Evolutionary conservation across 1,284 basidiomycete species (phyloP).

Genomic region (Ceratobasidium sp.): DNA sequence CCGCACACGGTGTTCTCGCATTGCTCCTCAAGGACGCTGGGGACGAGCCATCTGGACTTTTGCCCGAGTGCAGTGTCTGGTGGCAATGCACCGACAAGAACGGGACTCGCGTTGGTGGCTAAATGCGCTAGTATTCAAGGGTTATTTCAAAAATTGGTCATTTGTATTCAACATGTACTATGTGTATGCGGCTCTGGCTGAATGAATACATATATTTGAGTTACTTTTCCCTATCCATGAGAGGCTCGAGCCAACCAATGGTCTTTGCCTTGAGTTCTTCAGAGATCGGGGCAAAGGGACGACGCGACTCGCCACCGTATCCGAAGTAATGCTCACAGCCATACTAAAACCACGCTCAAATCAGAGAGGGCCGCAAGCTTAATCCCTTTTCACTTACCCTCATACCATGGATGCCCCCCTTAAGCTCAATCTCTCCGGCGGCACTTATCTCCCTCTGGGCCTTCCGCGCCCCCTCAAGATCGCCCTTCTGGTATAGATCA

Average conservation of each 20-base stretch:
- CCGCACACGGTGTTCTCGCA: conserved; percentile 77
- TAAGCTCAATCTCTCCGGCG: conserved; percentile 50
- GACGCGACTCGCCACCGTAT: conserved; percentile 50
- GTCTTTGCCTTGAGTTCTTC: conserved; percentile 46
- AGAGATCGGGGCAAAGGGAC: conserved; percentile 45
- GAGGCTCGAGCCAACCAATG: conserved; percentile 44
- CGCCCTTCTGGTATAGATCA: conserved; percentile 50
- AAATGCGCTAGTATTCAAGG: conserved; percentile 7
- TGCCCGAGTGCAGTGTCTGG: conserved; percentile 52
- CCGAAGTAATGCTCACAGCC: conserved; percentile 50
- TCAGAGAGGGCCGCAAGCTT: neutral
- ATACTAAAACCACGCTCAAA: conserved; percentile 39
- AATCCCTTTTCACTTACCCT: conserved; percentile 45
- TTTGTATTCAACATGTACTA: neutral
- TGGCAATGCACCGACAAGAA: conserved; percentile 52
- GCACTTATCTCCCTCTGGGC: conserved; percentile 48
- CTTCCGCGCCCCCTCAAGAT: conserved; percentile 47
- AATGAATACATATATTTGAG: conserved; percentile 3
- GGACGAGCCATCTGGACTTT: conserved; percentile 69
- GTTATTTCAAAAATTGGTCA: neutral
- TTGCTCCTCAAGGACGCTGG: conserved; percentile 74
- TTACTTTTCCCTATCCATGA: conserved; percentile 47
- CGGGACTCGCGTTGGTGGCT: conserved; percentile 50
- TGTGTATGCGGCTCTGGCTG: neutral
- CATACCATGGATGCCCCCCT: conserved; percentile 50